phyloP scores from a whole-genome alignment of 176 grass and related monocot species.

The Rhipidocladum racemiflorum region DNA sequence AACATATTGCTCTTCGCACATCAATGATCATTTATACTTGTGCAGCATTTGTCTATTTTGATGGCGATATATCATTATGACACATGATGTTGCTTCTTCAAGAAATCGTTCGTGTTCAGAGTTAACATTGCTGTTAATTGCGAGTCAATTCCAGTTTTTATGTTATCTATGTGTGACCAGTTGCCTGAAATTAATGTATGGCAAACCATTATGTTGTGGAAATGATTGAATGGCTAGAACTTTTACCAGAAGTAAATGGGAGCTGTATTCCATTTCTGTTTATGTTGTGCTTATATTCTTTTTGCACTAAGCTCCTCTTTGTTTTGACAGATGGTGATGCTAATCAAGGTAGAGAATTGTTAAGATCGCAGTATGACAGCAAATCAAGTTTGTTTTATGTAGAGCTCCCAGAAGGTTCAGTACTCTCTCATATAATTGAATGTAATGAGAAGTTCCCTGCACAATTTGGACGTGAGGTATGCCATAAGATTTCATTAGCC shows the following conservation, averaged over 20 bases:
- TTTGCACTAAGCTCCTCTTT: neutral
- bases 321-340: constrained; percentile 48
- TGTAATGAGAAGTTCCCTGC: constrained; percentile 72
- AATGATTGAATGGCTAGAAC: neutral
- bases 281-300: neutral
- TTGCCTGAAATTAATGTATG: neutral
- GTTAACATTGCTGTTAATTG: neutral
- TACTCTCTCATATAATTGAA: constrained; percentile 55
- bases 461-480: constrained; percentile 95
- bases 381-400: constrained; percentile 88
- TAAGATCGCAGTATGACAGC: constrained; percentile 57
- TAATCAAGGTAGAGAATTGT: constrained; percentile 52
- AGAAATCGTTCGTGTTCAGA: neutral
- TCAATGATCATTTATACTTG: neutral
- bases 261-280: neutral
- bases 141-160: neutral
- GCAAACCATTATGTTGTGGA: neutral
- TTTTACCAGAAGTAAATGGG: neutral
- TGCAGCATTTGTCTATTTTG: neutral
- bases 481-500: neutral
- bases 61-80: constrained; percentile 15
- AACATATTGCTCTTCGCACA: constrained; percentile 11
- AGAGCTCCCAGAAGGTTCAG: constrained; percentile 70
- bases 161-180: constrained; percentile 11
- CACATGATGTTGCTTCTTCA: constrained; percentile 13